Conservation (phyloP, 495 filamentous ascomycete species). For the Tetracladium setigerum region DNA sequence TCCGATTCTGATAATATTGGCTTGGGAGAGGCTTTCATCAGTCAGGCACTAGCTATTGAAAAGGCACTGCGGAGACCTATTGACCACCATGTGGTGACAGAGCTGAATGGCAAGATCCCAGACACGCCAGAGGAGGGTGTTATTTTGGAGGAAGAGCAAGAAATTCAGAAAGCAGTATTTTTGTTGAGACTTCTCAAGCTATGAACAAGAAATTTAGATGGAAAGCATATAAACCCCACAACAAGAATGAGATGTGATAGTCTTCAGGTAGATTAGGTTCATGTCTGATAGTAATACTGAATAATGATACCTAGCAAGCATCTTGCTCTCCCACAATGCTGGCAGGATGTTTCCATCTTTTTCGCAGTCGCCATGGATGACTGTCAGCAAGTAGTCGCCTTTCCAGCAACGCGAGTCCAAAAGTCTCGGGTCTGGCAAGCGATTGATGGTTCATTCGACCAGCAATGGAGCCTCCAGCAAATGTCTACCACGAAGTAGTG, state of each 20-base stretch:
- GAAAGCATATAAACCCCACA: not conserved
- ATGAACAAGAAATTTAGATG: constrained; percentile 23
- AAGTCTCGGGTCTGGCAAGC: too few relatives aligned
- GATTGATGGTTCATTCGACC: too few relatives aligned
- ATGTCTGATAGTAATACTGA: too few relatives aligned
- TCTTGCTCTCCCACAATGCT: too few relatives aligned
- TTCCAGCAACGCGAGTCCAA: too few relatives aligned
- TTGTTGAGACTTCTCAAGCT: constrained; percentile 75
- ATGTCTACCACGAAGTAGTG: too few relatives aligned
- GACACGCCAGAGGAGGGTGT: constrained; percentile 49
- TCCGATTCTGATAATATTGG: constrained; percentile 71
- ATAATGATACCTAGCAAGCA: too few relatives aligned
- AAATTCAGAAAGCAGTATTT: constrained; percentile 82
- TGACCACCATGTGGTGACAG: constrained; percentile 61
- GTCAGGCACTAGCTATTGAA: constrained; percentile 58
- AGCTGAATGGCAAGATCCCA: constrained; percentile 54
- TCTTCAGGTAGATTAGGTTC: not conserved
- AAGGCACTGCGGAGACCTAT: constrained; percentile 75
- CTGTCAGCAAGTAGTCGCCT: too few relatives aligned
- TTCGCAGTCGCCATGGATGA: too few relatives aligned
- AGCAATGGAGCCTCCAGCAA: too few relatives aligned
- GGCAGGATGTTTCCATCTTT: too few relatives aligned
- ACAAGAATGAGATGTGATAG: not conserved
- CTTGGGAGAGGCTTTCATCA: constrained; percentile 64
- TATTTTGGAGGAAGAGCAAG: constrained; percentile 80